Evolutionary conservation across 2,329 filamentous ascomycete genomes (phyloP).

Genomic region (Monosporascus ibericus): DNA sequence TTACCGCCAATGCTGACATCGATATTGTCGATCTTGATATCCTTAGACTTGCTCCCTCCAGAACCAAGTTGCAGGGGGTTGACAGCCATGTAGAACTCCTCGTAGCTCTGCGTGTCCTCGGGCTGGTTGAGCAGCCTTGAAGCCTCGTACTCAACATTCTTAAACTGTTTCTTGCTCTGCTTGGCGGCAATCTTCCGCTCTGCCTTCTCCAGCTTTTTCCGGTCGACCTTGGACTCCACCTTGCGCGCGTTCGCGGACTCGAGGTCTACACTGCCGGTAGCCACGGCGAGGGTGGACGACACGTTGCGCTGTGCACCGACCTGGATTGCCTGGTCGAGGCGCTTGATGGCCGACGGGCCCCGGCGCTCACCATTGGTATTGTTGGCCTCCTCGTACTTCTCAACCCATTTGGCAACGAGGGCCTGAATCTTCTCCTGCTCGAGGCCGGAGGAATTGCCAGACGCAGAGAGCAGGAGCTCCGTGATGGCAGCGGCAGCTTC

Average conservation of each 20-base stretch:
- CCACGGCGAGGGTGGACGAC: constrained; percentile 87
- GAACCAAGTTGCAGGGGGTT: constrained; percentile 87
- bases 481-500: constrained; percentile 82
- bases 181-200: constrained; percentile 97
- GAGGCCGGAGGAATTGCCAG: constrained; percentile 66
- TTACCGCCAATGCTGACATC: constrained; percentile 87
- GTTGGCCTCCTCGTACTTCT: constrained; percentile 69
- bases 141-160: constrained; percentile 96
- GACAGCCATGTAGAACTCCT: constrained; percentile 99
- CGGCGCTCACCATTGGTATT: constrained; percentile 67
- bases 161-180: constrained; percentile 97
- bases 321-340: constrained; percentile 90
- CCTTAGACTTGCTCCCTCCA: constrained; percentile 83
- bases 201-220: constrained; percentile 98
- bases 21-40: constrained; percentile 95
- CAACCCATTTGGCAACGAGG: constrained; percentile 85
- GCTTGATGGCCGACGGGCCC: constrained; percentile 70
- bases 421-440: constrained; percentile 74
- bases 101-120: constrained; percentile 83
- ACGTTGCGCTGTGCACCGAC: constrained; percentile 92
- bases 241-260: constrained; percentile 90
- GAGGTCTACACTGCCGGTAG: constrained; percentile 78
- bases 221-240: constrained; percentile 94
- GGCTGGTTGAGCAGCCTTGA: constrained; percentile 81
- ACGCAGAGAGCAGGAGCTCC: constrained; percentile 89